These are phyloP conservation scores for Starmera dryadoides DNA, from an alignment of 805 yeast species.

Conservation along the genomic window DNA sequence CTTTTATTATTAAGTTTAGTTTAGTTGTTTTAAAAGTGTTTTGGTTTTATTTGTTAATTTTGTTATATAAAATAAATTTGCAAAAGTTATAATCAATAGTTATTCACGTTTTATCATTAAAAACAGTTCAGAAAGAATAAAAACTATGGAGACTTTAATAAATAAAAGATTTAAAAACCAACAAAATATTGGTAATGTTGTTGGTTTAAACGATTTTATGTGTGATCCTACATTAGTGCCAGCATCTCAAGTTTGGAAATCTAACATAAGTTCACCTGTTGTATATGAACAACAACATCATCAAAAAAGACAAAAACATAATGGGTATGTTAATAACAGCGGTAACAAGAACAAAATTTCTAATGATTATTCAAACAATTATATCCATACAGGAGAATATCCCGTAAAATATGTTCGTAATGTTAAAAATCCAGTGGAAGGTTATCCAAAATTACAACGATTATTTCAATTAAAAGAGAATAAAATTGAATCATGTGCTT, in stretches of 20 bases:
- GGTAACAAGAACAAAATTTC: constrained; percentile 21
- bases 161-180: no score
- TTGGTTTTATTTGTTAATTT: no score
- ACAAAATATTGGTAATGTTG: no score
- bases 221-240: neutral
- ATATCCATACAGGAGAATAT: constrained; percentile 50
- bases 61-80: no score
- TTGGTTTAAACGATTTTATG: no score
- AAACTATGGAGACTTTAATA: no score
- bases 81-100: no score
- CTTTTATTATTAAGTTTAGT: no score
- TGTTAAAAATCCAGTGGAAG: constrained; percentile 58
- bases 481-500: constrained; percentile 47
- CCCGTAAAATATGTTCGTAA: constrained; percentile 67
- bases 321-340: constrained; percentile 6
- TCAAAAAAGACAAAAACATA: constrained; percentile 3
- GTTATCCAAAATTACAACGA: constrained; percentile 77
- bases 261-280: constrained; percentile 6
- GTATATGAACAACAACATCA: constrained; percentile 1
- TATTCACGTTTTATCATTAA: no score
- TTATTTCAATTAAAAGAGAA: constrained; percentile 57
- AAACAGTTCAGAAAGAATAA: no score
- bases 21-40: no score
- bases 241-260: neutral
- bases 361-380: constrained; percentile 70